Percentiles rank a stretch among this genome's conserved stretches.
These are phyloP conservation scores for Neonectria coccinea DNA, from an alignment of 2,329 filamentous ascomycete genomes.

Conservation along the genomic window DNA sequence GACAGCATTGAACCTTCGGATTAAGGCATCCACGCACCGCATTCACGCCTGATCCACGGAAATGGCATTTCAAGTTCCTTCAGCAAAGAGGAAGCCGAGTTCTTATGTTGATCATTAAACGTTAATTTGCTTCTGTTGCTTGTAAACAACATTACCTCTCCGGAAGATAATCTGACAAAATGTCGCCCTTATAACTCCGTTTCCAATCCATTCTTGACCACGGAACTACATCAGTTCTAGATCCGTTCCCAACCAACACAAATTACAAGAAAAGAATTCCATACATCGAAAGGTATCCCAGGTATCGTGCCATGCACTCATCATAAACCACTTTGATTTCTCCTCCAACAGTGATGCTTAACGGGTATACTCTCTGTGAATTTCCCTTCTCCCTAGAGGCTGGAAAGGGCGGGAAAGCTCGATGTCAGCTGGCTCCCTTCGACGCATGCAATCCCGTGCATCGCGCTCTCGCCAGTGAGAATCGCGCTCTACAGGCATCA, in stretches of 20 bases:
- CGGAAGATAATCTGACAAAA: background rate
- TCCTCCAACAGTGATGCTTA: background rate
- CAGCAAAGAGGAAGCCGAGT: background rate
- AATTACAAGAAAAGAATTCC: background rate
- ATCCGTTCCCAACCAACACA: background rate
- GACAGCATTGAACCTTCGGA: background rate
- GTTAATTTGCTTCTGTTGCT: background rate
- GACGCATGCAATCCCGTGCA: constrained; percentile 37
- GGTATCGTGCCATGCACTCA: background rate
- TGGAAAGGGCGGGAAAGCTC: constrained; percentile 12
- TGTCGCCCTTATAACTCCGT: background rate
- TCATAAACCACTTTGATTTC: constrained; percentile 35
- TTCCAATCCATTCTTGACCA: background rate
- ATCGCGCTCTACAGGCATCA: constrained; percentile 13
- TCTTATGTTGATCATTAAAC: background rate
- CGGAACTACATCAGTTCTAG: background rate
- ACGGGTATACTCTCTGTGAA: constrained; percentile 5
- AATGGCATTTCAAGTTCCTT: background rate
- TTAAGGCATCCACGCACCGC: background rate
- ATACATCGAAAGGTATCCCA: constrained; percentile 1
- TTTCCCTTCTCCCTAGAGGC: constrained; percentile 10
- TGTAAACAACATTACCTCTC: background rate
- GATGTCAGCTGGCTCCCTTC: constrained; percentile 13
- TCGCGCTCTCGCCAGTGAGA: constrained; percentile 34
- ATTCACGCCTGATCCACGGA: background rate